Evolutionary conservation across 2,329 filamentous ascomycete species (phyloP), one percentile per base, ranked within the genome.

Genomic region (Lecanosticta acicola): DNA sequence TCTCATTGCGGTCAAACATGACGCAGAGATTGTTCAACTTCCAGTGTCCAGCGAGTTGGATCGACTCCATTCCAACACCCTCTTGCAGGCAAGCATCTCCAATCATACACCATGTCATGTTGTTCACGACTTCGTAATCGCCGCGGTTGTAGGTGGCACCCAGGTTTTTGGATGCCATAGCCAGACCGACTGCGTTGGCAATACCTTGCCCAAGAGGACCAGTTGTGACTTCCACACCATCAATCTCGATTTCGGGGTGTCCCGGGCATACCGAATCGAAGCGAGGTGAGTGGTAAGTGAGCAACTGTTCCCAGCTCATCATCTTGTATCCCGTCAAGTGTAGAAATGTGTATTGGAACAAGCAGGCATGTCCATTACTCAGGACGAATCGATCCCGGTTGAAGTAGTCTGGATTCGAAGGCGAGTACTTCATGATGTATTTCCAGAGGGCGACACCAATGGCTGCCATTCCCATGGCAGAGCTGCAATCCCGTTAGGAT

Each of bases 341-440:
- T 7, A 77, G 66, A 49, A 79, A 73, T 1, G 65, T 61, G 59
- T 80, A 80, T 52, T 77, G 74, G 55, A 78, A 79, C 18, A 80
- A 65, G 54, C 74, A 76, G 0, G 74, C 70, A 55, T 80, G 77
- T 20, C 73, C 79, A 53, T 82, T 83, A 17, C 78, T 81, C 9
- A 83, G 68, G 4, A 83, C 74, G 55, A 83, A 82, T 17, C 78
- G 73, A 54, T 83, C 79, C 29, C 79, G 69, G 60, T 83, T 80
- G 68, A 82, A 81, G 60, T 68, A 83, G 34, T 69, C 58, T 7
- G 76, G 73, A 33, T 73, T 73, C n/a, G 66, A 64, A 0, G 79
- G 79, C 2, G 75, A 71, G 56, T 80, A 83, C 37, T 69, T 69
- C 80, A 83, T 83, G 3, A 70, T 68, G 57, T 83, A 80, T 55